Conservation (phyloP, 2,329 filamentous ascomycete species). For the Talaromyces sp. region DNA sequence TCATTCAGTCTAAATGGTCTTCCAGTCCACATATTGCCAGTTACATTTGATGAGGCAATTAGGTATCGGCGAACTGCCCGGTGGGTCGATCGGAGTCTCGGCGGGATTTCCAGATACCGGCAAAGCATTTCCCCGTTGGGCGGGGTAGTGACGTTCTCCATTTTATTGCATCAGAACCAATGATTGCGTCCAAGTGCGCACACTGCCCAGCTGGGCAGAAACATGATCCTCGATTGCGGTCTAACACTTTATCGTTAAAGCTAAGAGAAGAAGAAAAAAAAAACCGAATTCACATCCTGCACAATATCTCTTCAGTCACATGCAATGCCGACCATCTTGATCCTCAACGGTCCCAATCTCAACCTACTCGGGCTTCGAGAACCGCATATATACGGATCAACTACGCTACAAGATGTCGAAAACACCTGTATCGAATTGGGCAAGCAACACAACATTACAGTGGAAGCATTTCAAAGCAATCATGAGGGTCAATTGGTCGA, state of each 20-base stretch:
- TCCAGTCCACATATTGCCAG: not conserved
- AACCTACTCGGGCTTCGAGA: conserved; percentile 75
- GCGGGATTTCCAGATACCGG: not conserved
- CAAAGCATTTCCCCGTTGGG: conserved; percentile 11
- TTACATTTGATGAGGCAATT: not conserved
- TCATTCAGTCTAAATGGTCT: not conserved
- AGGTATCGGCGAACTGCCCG: not conserved
- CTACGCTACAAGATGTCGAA: conserved; percentile 64
- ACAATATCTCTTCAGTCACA: not conserved
- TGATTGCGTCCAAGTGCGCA: not conserved
- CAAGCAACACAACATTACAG: conserved; percentile 44
- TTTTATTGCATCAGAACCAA: not conserved
- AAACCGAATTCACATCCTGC: not conserved
- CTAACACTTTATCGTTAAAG: not conserved
- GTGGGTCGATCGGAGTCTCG: not conserved
- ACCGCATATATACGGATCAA: conserved; percentile 68
- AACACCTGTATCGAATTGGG: conserved; percentile 51
- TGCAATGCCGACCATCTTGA: conserved; percentile 52
- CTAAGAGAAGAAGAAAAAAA: not conserved
- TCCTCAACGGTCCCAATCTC: conserved; percentile 80
- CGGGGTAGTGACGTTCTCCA: not conserved
- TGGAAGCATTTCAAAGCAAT: conserved; percentile 70
- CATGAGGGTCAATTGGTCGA: conserved; percentile 73
- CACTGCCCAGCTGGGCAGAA: not conserved
- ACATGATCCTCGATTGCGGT: not conserved